A percentile compares a stretch with the other conserved stretches of the same genome.
phyloP scores from a whole-genome alignment of 2,329 filamentous ascomycete species.

The Colletotrichum euphorbiae region DNA sequence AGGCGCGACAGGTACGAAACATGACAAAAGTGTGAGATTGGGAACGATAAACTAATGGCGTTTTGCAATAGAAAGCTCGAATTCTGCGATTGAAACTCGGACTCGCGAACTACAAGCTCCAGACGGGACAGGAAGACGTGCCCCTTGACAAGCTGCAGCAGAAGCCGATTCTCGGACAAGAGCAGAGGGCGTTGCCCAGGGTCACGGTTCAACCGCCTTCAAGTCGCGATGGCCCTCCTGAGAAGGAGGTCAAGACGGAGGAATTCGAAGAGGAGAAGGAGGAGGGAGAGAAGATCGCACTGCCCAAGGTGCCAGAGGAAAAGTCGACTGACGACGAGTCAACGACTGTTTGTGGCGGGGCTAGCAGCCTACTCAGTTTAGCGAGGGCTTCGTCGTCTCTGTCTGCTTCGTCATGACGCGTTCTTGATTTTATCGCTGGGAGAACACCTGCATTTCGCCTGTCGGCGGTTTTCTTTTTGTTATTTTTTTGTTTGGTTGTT shows the following conservation, averaged over 20 bases:
- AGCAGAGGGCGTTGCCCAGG: slow-evolving; percentile 39
- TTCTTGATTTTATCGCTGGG: background rate
- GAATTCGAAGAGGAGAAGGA: slow-evolving; percentile 22
- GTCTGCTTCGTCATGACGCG: slow-evolving; percentile 27
- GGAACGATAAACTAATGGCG: slow-evolving; percentile 17
- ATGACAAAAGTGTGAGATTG: background rate
- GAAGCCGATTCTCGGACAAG: slow-evolving; percentile 45
- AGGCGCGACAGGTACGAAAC: slow-evolving; percentile 61
- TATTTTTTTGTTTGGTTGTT: background rate
- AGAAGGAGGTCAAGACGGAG: slow-evolving; percentile 39
- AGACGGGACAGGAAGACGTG: slow-evolving; percentile 76
- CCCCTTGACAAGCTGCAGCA: slow-evolving; percentile 71
- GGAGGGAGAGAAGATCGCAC: slow-evolving; percentile 39
- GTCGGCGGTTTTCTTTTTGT: background rate
- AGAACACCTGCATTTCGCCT: no score
- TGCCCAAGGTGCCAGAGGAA: slow-evolving; percentile 37
- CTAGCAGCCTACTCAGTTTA: slow-evolving; percentile 64
- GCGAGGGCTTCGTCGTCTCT: slow-evolving; percentile 44
- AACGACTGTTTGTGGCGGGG: slow-evolving; percentile 60
- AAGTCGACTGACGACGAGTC: slow-evolving; percentile 45
- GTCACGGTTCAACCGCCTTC: slow-evolving; percentile 40
- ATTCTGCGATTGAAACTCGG: slow-evolving; percentile 75
- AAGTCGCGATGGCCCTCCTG: slow-evolving; percentile 39
- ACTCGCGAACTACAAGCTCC: slow-evolving; percentile 80
- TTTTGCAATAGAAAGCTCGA: slow-evolving; percentile 66